Percentiles rank a stretch among this genome's conserved stretches.
These are phyloP conservation scores for Ceratocystis papillata DNA, from an alignment of 2,329 filamentous ascomycete genomes.

Conservation along the genomic window DNA sequence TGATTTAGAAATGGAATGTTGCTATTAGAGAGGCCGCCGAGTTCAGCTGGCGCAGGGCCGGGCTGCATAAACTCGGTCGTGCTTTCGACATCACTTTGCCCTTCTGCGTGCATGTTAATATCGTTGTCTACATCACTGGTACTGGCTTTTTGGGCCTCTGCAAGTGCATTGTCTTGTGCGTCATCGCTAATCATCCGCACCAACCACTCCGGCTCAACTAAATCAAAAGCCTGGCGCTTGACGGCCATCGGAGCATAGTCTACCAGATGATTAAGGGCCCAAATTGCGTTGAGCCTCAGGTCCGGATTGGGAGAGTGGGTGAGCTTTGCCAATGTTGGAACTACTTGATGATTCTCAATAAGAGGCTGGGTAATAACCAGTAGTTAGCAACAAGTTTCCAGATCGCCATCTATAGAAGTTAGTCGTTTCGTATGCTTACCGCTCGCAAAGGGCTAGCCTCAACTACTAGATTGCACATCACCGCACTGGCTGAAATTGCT, in stretches of 20 bases:
- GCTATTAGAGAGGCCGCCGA: constrained; percentile 16
- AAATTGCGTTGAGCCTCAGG: constrained; percentile 73
- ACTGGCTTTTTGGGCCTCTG: constrained; percentile 26
- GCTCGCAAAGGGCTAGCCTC: constrained; percentile 88
- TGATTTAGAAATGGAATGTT: constrained; percentile 12
- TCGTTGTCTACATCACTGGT: constrained; percentile 28
- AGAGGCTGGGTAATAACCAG: constrained; percentile 47
- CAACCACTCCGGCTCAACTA: constrained; percentile 69
- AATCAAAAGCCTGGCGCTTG: constrained; percentile 64
- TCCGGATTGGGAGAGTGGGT: constrained; percentile 71
- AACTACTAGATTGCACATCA: constrained; percentile 72
- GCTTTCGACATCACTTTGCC: constrained; percentile 48
- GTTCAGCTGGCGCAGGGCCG: constrained; percentile 12
- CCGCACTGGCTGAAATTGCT: constrained; percentile 73
- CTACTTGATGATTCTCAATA: constrained; percentile 54
- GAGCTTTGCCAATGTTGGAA: constrained; percentile 70
- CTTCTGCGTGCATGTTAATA: constrained; percentile 44
- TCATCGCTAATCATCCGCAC: constrained; percentile 59
- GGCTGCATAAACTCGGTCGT: constrained; percentile 19
- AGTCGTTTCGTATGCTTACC: constrained; percentile 41
- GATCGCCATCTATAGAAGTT: background rate
- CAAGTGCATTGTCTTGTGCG: constrained; percentile 37
- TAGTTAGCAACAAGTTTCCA: background rate
- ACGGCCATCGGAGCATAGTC: constrained; percentile 54
- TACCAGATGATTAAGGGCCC: constrained; percentile 87